Evolutionary conservation across 352 stramenopile species (phyloP), one percentile per base, ranked within the genome.

Genomic region (Pythium vanterpoolii): DNA sequence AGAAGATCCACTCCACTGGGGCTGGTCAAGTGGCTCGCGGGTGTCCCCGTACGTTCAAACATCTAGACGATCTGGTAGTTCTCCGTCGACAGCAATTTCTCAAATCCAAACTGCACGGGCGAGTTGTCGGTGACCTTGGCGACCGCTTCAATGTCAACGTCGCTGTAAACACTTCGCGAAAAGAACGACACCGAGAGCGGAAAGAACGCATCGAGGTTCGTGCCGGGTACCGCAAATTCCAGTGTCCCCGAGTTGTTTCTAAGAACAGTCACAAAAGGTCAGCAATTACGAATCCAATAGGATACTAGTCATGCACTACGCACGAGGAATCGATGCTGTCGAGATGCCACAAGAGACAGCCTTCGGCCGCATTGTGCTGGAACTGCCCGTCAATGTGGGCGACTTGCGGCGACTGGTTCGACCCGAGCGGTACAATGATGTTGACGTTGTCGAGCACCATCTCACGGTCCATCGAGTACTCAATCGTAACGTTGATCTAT

Each of bases 381-480:
- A 93, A 95, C 60, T 92, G 81, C 48, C 86, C 86, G 54, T 95
- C 83, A 57, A 95, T 78, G 52, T 76, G 82, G 26, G 83, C 79
- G 28, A 95, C 71, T 53, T 77, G 81, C 21, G 86, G 86, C 14
- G 78, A 80, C 53, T 95, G 79, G 40, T 73, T 62, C 36, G 80
- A 77, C 28, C 86, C 86, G 6, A 93, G 76, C 13, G 86, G 86
- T 45, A 95, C 86, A 16, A 89, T 52, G 26, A 95, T 86, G 69
- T 91, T 92, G 46, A 95, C 86, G 56, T 95, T 95, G 54, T 93
- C 82, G n/a, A 95, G 71, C 51, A 84, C 75, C 86, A 95, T 93
- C 60, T 93, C 80, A 50, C 83, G 78, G 43, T 92, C 76, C 77
- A 95, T 88, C 42, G 83, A 86, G 68, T 95, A 95, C 59, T 95